phyloP scores from a whole-genome alignment of 306 rosid genomes.

The Sicyos baderoa region DNA sequence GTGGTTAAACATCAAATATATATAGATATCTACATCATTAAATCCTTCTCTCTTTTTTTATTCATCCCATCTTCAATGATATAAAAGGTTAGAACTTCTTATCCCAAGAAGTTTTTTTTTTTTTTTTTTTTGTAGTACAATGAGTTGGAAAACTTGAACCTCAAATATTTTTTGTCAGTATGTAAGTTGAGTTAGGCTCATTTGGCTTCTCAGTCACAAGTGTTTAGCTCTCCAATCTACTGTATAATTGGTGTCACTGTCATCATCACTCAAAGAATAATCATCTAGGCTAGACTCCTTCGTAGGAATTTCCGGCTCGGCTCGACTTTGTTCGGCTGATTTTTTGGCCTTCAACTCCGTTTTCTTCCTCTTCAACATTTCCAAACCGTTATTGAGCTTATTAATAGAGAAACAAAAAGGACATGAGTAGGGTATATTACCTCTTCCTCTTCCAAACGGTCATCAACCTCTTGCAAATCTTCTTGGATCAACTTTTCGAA shows the following conservation, averaged over 20 bases:
- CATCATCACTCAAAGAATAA: conserved; percentile 65
- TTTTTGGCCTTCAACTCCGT: conserved; percentile 48
- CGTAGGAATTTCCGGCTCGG: conserved; percentile 30
- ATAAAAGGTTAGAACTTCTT: no score
- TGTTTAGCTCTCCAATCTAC: conserved; percentile 98
- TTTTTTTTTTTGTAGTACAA: no score
- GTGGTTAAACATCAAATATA: no score
- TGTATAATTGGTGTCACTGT: conserved; percentile 58
- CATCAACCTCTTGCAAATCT: conserved; percentile 78
- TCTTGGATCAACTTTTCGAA: conserved; percentile 92
- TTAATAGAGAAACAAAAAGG: background rate
- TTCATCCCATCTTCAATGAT: no score
- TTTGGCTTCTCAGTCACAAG: conserved; percentile 28
- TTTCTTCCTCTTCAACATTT: conserved; percentile 60
- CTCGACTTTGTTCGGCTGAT: conserved; percentile 39
- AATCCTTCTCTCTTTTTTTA: no score
- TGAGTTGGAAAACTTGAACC: no score
- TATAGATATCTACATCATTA: no score
- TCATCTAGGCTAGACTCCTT: conserved; percentile 37
- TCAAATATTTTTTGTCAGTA: no score
- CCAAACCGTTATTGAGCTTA: conserved; percentile 27
- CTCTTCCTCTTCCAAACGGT: conserved; percentile 95
- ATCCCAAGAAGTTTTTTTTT: no score
- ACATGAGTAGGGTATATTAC: conserved; percentile 27
- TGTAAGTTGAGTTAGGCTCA: no score